Evolutionary conservation across 1,284 basidiomycete species (phyloP), one percentile per base, ranked within the genome.

Genomic region (Ustilago tritici): DNA sequence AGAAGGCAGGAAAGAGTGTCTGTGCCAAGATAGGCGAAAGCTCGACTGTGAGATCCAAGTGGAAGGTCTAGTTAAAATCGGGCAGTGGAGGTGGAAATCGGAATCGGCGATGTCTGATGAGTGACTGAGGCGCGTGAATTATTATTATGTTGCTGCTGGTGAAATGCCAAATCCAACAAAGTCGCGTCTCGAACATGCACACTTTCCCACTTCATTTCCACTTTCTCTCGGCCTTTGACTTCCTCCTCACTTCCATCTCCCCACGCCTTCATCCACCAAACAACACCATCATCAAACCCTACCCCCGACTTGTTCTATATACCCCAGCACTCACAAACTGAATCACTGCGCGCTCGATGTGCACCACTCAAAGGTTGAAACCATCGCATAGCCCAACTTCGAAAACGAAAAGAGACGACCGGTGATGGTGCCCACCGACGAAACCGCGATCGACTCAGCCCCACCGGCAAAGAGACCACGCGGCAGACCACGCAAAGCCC

Each of bases 141-240:
- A 34, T 53, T 31, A 50, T 32, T 50, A 38, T 53, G 58, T 41
- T 59, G 53, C 14, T 7, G 7, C 40, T 46, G 34, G 53, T 56
- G 35, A 41, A 14, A 40, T 31, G 47, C 28, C 56, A 43, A 19
- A 23, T 28, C 23, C 23, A 3, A 28, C 23, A 3, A 67, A 67
- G 49, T 50, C 65, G 65, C 59, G 59, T 67, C 58, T 54, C 35
- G 31, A 50, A 50, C 49, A 55, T 31, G 38, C 43, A 57, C 41
- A 15, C 49, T 14, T 38, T 41, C 23, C 40, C 5, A 28, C 28
- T 19, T 4, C 8, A 40, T 40, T 2, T 17, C 38, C 38, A 40
- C 38, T 2, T 40, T 31, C 32, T 34, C 56, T 52, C 35, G 38
- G 8, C 23, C 50, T 50, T n/a, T 41, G 11, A 34, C 38, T 17